Percentiles rank a stretch among this genome's conserved stretches.
phyloP scores from a whole-genome alignment of 75 land plant genomes.

The Azolla pinnata region DNA sequence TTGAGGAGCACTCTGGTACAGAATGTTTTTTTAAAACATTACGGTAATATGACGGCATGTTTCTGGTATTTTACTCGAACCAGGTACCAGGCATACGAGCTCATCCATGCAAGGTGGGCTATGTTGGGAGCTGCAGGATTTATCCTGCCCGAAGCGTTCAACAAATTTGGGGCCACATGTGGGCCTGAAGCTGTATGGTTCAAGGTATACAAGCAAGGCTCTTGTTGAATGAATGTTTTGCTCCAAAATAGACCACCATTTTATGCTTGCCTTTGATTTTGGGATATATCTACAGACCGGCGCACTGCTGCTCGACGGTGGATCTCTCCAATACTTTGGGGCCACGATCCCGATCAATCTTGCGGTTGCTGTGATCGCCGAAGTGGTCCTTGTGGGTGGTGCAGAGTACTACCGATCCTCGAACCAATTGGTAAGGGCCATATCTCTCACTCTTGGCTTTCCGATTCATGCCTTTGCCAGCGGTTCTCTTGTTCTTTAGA shows the following conservation, averaged over 20 bases:
- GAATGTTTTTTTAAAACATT: too few relatives aligned
- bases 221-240: too few relatives aligned
- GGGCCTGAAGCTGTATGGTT: conserved; percentile 99
- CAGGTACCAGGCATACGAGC: conserved; percentile 86
- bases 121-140: conserved; percentile 99
- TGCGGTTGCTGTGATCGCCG: conserved; percentile 72
- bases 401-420: conserved; percentile 96
- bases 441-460: too few relatives aligned
- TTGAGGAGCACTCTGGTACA: too few relatives aligned
- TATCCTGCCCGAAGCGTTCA: conserved; percentile 96
- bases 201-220: conserved; percentile 53
- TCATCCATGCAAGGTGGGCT: conserved; percentile 96
- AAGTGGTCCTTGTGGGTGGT: conserved; percentile 84
- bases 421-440: conserved; percentile 52
- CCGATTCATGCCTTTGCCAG: too few relatives aligned
- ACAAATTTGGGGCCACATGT: conserved; percentile 82
- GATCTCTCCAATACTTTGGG: conserved; percentile 86
- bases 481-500: not conserved
- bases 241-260: not conserved
- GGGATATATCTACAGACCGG: conserved; percentile 62
- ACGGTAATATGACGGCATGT: too few relatives aligned
- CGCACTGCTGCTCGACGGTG: conserved; percentile 88
- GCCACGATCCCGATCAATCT: conserved; percentile 91
- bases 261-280: not conserved
- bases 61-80: too few relatives aligned